phyloP scores from a whole-genome alignment of 2,329 filamentous ascomycete genomes.

The Neopestalotiopsis sp. region DNA sequence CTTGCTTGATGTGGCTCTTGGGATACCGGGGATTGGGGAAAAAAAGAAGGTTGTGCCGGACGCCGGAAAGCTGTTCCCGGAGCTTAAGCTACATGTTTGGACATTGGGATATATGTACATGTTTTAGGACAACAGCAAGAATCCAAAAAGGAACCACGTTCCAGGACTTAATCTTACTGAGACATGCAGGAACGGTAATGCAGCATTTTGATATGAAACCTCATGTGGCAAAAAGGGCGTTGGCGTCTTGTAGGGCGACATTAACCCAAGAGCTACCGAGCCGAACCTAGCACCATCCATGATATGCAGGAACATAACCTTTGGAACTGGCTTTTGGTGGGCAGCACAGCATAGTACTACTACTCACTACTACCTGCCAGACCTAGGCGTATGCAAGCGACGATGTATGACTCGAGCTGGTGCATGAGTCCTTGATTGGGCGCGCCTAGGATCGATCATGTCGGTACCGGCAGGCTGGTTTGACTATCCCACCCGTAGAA shows the following conservation, averaged over 20 bases:
- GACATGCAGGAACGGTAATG: background rate
- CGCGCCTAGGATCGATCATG: background rate
- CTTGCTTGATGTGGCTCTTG: background rate
- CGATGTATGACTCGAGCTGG: constrained; percentile 1
- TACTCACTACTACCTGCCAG: background rate
- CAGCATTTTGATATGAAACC: background rate
- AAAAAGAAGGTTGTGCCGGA: background rate
- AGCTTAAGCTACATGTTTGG: background rate
- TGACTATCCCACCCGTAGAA: constrained; percentile 3
- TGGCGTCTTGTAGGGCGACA: background rate
- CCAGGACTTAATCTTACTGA: constrained; percentile 1
- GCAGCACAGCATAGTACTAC: background rate
- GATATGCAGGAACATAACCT: constrained; percentile 4
- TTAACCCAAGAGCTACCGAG: background rate
- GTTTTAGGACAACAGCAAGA: background rate
- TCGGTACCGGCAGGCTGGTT: constrained; percentile 7
- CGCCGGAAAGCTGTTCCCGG: background rate
- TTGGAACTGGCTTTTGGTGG: background rate
- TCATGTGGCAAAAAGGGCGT: background rate
- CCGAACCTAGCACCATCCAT: background rate
- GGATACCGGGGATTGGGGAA: background rate
- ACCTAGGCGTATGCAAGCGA: background rate
- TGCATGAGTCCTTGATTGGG: background rate
- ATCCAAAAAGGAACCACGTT: constrained; percentile 2
- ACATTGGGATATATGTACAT: constrained; percentile 1